phyloP scores from a whole-genome alignment of 371 early-diverging fungal genomes.

The Saksenaea vasiformis region DNA sequence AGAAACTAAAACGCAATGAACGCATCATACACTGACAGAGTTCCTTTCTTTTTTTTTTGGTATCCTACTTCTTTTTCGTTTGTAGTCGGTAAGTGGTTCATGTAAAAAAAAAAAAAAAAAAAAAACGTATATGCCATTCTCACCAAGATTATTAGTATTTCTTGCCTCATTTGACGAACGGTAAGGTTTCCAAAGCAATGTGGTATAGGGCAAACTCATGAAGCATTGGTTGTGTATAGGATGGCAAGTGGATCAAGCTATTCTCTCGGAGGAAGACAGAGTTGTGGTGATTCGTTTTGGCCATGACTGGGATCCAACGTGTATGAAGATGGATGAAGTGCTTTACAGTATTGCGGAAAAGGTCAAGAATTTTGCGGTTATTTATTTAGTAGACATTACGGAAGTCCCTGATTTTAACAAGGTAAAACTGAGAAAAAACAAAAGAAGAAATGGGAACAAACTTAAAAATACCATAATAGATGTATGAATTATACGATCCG shows the following conservation, averaged over 20 bases:
- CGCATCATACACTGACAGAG: conserved; percentile 2
- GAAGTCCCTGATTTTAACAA: conserved; percentile 93
- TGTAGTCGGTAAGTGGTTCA: conserved; percentile 17
- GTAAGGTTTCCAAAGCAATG: conserved; percentile 20
- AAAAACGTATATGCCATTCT: too few relatives aligned
- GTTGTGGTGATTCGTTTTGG: conserved; percentile 97
- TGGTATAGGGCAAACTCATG: neutral
- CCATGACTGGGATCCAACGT: conserved; percentile 95
- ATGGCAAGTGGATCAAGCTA: conserved; percentile 99
- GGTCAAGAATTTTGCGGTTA: conserved; percentile 96
- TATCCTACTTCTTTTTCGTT: neutral
- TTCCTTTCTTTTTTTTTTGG: neutral
- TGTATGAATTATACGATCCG: conserved; percentile 97
- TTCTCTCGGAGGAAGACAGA: conserved; percentile 94
- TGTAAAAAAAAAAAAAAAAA: too few relatives aligned
- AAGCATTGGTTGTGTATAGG: conserved; percentile 47
- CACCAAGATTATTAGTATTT: conserved; percentile 53
- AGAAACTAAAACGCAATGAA: neutral
- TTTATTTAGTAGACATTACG: conserved; percentile 89
- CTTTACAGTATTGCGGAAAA: conserved; percentile 91
- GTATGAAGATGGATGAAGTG: conserved; percentile 98
- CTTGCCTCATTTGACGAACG: conserved; percentile 79
- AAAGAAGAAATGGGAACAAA: neutral
- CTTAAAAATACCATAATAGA: conserved; percentile 35
- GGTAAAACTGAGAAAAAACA: conserved; percentile 24